Percentiles rank a stretch among this genome's conserved stretches.
phyloP scores from a whole-genome alignment of 108 stramenopile genomes.

The Parietichytrium sp. region DNA sequence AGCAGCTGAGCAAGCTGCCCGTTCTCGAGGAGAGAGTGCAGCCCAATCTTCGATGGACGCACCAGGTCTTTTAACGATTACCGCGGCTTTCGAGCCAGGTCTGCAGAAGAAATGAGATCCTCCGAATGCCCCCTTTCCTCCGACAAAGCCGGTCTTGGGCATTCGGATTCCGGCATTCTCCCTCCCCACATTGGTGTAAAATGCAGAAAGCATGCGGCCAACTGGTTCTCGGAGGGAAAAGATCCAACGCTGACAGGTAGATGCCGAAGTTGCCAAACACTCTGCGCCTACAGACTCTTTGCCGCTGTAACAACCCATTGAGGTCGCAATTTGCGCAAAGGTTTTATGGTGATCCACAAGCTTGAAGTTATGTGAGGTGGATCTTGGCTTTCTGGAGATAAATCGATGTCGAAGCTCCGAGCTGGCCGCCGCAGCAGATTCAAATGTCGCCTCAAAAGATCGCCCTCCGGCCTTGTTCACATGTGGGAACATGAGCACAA shows the following conservation, averaged over 20 bases:
- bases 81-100: not conserved
- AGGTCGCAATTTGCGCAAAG: not conserved
- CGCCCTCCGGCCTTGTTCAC: slow-evolving; percentile 32
- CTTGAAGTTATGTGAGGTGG: not conserved
- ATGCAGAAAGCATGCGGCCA: not conserved
- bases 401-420: not conserved
- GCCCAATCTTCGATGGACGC: slow-evolving; percentile 27
- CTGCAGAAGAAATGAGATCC: slow-evolving; percentile 19
- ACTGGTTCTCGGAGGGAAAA: not conserved
- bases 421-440: not conserved
- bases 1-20: not conserved
- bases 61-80: not conserved
- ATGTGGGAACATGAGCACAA: not conserved
- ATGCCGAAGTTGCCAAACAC: not conserved
- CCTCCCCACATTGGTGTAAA: slow-evolving; percentile 20
- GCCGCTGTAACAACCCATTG: not conserved
- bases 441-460: not conserved
- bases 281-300: not conserved
- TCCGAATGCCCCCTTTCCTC: slow-evolving; percentile 1
- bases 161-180: not conserved
- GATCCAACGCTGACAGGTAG: not conserved
- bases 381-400: not conserved
- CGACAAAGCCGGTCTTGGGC: not conserved
- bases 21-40: not conserved
- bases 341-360: not conserved